phyloP scores from a whole-genome alignment of 106 monocot genomes.

The Triglochin maritima region DNA sequence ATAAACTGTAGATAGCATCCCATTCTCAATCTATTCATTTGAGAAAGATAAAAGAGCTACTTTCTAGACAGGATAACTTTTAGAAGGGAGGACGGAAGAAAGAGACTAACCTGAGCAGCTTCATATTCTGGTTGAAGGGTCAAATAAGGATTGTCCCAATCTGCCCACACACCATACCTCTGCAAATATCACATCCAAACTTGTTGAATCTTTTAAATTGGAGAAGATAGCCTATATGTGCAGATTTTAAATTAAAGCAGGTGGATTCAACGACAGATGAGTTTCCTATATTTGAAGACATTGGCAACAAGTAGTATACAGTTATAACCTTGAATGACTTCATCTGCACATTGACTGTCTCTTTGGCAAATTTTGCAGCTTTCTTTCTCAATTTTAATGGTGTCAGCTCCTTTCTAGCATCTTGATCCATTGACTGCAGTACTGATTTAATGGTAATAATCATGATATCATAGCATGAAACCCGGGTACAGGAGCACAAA shows the following conservation, averaged over 20 bases:
- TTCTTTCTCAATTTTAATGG: slow-evolving; percentile 77
- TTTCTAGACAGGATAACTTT: background rate
- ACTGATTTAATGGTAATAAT: slow-evolving; percentile 34
- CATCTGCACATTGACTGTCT: slow-evolving; percentile 76
- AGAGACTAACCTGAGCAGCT: slow-evolving; percentile 78
- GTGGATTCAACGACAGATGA: too few species aligned
- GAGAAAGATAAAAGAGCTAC: background rate
- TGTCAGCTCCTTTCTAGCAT: slow-evolving; percentile 67
- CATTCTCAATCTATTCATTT: background rate
- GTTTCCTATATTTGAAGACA: background rate
- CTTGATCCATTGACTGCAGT: slow-evolving; percentile 84
- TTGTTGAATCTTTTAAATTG: background rate
- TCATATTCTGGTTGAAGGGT: slow-evolving; percentile 98
- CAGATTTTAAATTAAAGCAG: background rate
- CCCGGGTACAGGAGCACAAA: too few species aligned
- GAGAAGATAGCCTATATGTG: background rate
- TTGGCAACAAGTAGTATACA: background rate
- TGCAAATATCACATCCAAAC: slow-evolving; percentile 17
- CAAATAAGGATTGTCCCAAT: slow-evolving; percentile 87
- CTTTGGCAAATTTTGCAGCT: slow-evolving; percentile 93
- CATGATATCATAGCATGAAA: too few species aligned
- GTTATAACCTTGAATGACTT: slow-evolving; percentile 81
- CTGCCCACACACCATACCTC: slow-evolving; percentile 96
- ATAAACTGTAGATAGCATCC: background rate
- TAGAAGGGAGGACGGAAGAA: background rate